Conservation (phyloP, 805 yeast species). For the Starmerella sp. region DNA sequence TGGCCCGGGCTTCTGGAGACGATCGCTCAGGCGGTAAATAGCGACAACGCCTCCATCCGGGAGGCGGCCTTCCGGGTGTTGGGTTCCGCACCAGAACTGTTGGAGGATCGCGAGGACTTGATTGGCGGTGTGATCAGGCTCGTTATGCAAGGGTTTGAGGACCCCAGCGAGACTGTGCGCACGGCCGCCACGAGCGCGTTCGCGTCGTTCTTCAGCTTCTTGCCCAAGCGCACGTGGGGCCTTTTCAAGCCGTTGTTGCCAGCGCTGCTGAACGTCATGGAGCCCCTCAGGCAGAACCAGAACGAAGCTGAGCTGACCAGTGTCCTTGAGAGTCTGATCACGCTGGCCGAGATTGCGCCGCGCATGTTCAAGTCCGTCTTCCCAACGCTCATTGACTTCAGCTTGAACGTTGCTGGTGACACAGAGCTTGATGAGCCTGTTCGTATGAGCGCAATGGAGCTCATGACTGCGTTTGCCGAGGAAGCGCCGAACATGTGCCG, state of each 20-base stretch:
- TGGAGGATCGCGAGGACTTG: conserved; percentile 41
- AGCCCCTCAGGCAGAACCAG: conserved; percentile 67
- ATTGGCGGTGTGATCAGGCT: conserved; percentile 47
- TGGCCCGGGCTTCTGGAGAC: conserved; percentile 81
- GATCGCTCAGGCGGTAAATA: conserved; percentile 41
- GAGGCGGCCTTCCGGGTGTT: conserved; percentile 88
- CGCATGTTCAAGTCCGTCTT: conserved; percentile 89
- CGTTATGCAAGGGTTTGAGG: conserved; percentile 72
- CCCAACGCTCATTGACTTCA: conserved; percentile 73
- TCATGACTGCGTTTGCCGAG: conserved; percentile 82
- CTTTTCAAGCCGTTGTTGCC: conserved; percentile 71
- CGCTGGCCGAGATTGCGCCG: conserved; percentile 86
- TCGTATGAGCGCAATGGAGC: conserved; percentile 77
- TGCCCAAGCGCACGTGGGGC: conserved; percentile 73
- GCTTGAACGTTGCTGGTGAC: conserved; percentile 72
- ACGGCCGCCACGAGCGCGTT: conserved; percentile 88
- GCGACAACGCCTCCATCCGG: conserved; percentile 56
- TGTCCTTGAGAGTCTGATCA: conserved; percentile 81
- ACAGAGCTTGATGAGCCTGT: conserved; percentile 67
- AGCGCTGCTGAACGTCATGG: conserved; percentile 70
- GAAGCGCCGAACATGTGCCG: conserved; percentile 94
- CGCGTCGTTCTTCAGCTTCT: conserved; percentile 72
- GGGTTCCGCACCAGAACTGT: conserved; percentile 68
- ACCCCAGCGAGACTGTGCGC: conserved; percentile 68
- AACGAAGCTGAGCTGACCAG: conserved; percentile 73